A percentile compares a stretch with the other conserved stretches of the same genome.
Evolutionary conservation across 202 grass and related monocot genomes (phyloP).

Genomic region (Setaria viridis): DNA sequence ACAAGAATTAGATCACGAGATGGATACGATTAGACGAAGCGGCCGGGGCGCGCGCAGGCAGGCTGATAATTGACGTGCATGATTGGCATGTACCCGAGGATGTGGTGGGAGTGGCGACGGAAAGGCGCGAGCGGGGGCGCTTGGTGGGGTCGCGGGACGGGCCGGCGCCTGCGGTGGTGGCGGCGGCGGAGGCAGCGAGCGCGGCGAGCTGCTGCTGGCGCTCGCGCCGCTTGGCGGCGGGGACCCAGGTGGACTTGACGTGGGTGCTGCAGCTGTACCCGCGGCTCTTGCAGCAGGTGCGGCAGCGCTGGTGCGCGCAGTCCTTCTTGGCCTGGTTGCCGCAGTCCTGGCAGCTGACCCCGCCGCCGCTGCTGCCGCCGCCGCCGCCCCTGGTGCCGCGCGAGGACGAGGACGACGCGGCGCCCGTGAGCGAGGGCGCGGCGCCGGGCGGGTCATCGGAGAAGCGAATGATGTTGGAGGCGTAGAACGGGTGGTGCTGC

Average conservation of each 20-base stretch:
- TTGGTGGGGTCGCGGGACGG: constrained; percentile 60
- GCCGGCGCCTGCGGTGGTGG: constrained; percentile 32
- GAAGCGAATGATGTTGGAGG: constrained; percentile 77
- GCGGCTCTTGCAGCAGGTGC: constrained; percentile 95
- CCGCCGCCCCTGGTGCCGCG: constrained; percentile 34
- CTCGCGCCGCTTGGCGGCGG: constrained; percentile 80
- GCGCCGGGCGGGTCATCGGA: constrained; percentile 66
- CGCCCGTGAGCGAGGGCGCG: constrained; percentile 32
- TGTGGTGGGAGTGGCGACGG: constrained; percentile 44
- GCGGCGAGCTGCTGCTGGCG: constrained; percentile 67
- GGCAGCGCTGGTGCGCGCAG: constrained; percentile 78
- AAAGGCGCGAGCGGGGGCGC: constrained; percentile 39
- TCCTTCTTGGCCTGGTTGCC: constrained; percentile 97
- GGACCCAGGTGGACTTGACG: constrained; percentile 88
- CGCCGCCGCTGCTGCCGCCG: neutral
- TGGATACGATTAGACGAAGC: neutral
- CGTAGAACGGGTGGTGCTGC: constrained; percentile 58
- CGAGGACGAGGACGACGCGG: constrained; percentile 38
- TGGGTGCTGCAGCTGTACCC: constrained; percentile 73
- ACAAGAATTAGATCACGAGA: constrained; percentile 30
- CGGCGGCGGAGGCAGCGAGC: constrained; percentile 47
- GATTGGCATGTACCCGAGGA: constrained; percentile 60
- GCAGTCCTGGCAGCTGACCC: constrained; percentile 86
- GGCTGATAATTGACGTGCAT: neutral
- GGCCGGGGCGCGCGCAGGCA: neutral